Conservation (phyloP, 768 basidiomycete genomes). For the Coprinopsis strossmayeri region DNA sequence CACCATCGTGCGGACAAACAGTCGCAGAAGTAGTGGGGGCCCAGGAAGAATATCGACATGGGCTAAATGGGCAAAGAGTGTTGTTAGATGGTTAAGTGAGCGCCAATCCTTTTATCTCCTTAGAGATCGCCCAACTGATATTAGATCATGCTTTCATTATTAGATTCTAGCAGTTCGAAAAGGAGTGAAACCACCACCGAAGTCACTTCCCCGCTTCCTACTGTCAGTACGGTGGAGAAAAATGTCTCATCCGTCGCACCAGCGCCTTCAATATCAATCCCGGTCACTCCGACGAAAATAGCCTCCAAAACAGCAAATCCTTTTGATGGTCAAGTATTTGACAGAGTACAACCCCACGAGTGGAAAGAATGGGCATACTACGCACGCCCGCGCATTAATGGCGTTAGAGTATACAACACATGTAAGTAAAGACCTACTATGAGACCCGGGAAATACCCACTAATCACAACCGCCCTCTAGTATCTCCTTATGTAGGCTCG, state of each 20-base stretch:
- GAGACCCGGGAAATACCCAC: background rate
- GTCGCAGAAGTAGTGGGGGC: no score
- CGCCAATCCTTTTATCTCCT: background rate
- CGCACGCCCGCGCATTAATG: slow-evolving; percentile 39
- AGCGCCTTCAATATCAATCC: background rate
- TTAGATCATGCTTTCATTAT: no score
- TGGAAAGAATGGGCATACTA: slow-evolving; percentile 54
- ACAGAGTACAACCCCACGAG: slow-evolving; percentile 23
- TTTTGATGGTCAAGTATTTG: no score
- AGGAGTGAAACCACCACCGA: no score
- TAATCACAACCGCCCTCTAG: background rate
- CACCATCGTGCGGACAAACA: no score
- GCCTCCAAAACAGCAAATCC: no score
- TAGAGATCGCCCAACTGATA: no score
- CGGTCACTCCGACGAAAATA: background rate
- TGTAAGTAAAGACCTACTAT: slow-evolving; percentile 26
- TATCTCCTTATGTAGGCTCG: background rate
- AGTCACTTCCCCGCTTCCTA: no score
- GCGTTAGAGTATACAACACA: slow-evolving; percentile 33
- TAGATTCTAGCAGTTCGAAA: no score
- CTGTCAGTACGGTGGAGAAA: no score
- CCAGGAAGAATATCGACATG: background rate
- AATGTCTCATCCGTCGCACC: no score
- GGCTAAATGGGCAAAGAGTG: background rate
- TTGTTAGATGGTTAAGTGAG: background rate